Evolutionary conservation across 306 rosid species (phyloP).

Genomic region (Mimosa bimucronata): DNA sequence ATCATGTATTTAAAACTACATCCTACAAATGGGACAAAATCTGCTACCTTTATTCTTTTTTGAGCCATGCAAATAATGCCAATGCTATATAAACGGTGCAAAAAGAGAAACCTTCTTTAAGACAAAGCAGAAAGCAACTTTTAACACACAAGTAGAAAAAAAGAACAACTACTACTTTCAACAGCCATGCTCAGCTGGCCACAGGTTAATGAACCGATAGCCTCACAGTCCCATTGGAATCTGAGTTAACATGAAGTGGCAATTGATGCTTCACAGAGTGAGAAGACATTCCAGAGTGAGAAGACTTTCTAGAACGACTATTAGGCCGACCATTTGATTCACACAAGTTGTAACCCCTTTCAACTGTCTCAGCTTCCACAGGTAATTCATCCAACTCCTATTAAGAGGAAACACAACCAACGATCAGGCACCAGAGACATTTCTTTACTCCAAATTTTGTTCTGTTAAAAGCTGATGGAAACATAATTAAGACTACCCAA

Average conservation of each 20-base stretch:
- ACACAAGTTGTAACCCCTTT: conserved; percentile 71
- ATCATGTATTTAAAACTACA: neutral
- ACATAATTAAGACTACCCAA: neutral
- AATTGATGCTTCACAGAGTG: conserved; percentile 66
- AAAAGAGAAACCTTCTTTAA: neutral
- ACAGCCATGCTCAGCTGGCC: conserved; percentile 18
- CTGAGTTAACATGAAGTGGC: conserved; percentile 53
- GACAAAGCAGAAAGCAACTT: conserved; percentile 35
- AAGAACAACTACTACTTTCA: neutral
- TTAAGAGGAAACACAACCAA: conserved; percentile 32
- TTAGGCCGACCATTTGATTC: conserved; percentile 78
- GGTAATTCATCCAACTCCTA: conserved; percentile 92
- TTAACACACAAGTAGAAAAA: neutral
- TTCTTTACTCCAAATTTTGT: neutral
- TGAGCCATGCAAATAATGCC: neutral
- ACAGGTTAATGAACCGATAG: conserved; percentile 48
- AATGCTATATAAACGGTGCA: neutral
- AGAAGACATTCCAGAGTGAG: conserved; percentile 60
- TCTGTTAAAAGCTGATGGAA: conserved; percentile 6
- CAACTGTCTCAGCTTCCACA: conserved; percentile 82
- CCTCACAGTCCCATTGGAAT: conserved; percentile 65
- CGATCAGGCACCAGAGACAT: conserved; percentile 31
- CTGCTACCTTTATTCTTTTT: conserved; percentile 3
- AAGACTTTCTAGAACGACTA: conserved; percentile 59
- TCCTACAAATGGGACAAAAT: conserved; percentile 16